Evolutionary conservation across 805 yeast genomes (phyloP), one percentile per base, ranked within the genome.

Genomic region (Metschnikowia sp.): DNA sequence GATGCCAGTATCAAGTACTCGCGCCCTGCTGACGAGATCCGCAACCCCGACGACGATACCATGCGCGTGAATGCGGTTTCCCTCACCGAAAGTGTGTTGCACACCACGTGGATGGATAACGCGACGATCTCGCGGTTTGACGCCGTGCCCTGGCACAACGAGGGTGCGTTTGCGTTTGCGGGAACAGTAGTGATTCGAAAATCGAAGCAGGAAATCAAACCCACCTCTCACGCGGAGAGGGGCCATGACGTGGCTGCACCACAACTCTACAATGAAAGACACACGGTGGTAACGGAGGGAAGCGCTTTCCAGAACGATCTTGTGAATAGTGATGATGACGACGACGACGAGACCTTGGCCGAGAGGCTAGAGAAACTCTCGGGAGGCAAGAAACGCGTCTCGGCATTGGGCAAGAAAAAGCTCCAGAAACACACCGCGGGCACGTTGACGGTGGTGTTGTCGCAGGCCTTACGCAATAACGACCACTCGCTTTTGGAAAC

Each of bases 401-500:
- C 56, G 56, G 42, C 65, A 67, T 50, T 66, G 12, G 48, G 68
- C 39, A 70, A 70, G 49, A 77, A 78, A 51, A 76, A 75, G 47
- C 58, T 59, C 32, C 59, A 57, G 10, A 77, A 82, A 8, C 96
- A 94, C 43, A 63, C 73, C 11, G 63, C 66, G 0, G 58, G 57
- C 18, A 82, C 96, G 1, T 78, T 91, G 50, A 81, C 96, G 1
- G 83, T 86, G 1, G 81, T 94, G n/a, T 74, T 94, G 39, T 75
- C 91, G 11, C 99, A 94, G 69, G 92, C 99, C 0, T 75, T 94
- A 52, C 83, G 81, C 58, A 83, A 95, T 18, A 88, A 87, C 59
- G 99, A 94, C 63, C 90, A 84, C 58, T 72, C 94, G 9, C 72
- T 94, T 47, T 74, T 94, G 52, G 98, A 94, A 64, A 81, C 88